A percentile compares a stretch with the other conserved stretches of the same genome.
Conservation (phyloP, 352 stramenopile species). For the Blastocystis sp. region DNA sequence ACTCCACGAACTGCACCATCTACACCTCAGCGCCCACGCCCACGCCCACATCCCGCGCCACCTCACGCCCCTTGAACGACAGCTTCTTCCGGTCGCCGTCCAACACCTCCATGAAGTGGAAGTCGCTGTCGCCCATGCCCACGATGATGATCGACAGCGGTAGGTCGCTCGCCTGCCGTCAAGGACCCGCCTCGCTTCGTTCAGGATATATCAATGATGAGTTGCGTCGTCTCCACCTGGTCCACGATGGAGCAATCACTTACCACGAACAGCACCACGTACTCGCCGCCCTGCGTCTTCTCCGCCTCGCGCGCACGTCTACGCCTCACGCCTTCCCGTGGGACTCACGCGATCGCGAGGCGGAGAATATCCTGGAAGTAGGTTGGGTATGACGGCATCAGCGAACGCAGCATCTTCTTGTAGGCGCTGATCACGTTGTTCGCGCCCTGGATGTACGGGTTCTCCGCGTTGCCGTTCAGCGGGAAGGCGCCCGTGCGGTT, state of each 20-base stretch:
- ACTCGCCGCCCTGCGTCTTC: slow-evolving; percentile 34
- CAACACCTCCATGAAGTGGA: slow-evolving; percentile 56
- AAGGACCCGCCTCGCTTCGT: background rate
- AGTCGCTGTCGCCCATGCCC: slow-evolving; percentile 54
- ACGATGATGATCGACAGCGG: slow-evolving; percentile 53
- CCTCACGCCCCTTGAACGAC: background rate
- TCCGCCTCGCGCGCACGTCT: slow-evolving; percentile 33
- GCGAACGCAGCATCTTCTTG: slow-evolving; percentile 1
- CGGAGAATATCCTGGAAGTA: slow-evolving; percentile 51
- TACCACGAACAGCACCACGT: slow-evolving; percentile 44
- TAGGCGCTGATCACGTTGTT: slow-evolving; percentile 35
- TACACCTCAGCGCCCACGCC: background rate
- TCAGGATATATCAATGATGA: slow-evolving; percentile 39
- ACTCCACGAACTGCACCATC: slow-evolving; percentile 59
- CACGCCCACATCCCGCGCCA: slow-evolving; percentile 19
- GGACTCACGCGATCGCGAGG: background rate
- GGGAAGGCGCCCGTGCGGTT: background rate
- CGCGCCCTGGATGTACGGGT: slow-evolving; percentile 45
- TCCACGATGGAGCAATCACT: slow-evolving; percentile 61
- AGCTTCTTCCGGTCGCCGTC: slow-evolving; percentile 17
- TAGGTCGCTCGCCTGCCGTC: background rate
- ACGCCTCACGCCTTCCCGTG: background rate
- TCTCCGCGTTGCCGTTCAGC: slow-evolving; percentile 24
- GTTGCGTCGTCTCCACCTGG: slow-evolving; percentile 39
- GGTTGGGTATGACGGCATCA: slow-evolving; percentile 42